These are phyloP conservation scores for Phytophthora multivora DNA, from an alignment of 352 stramenopile species.

Conservation along the genomic window DNA sequence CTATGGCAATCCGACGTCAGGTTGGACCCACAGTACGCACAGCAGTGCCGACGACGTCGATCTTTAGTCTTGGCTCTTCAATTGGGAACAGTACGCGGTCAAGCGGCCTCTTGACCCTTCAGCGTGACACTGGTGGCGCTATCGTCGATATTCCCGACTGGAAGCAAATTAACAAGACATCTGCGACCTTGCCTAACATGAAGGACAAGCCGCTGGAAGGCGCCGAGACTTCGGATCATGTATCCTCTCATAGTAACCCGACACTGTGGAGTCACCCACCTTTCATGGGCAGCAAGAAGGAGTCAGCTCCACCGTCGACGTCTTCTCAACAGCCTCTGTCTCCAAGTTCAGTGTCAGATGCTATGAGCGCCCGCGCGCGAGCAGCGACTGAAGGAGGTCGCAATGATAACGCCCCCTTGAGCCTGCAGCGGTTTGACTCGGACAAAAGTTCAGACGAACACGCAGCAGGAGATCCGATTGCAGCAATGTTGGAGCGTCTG, in stretches of 20 bases:
- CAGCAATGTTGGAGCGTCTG: constrained; percentile 41
- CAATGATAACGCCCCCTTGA: constrained; percentile 9
- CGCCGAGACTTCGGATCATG: constrained; percentile 32
- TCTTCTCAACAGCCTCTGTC: constrained; percentile 34
- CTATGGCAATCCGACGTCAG: constrained; percentile 68
- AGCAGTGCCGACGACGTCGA: constrained; percentile 59
- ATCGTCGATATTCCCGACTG: constrained; percentile 60
- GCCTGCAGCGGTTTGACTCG: constrained; percentile 32
- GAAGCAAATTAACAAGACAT: constrained; percentile 65
- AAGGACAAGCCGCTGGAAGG: constrained; percentile 43
- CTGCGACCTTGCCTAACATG: constrained; percentile 56
- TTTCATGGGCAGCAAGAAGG: constrained; percentile 51
- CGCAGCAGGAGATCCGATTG: constrained; percentile 35
- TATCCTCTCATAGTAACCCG: constrained; percentile 61
- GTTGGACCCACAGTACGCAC: constrained; percentile 52
- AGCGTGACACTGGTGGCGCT: constrained; percentile 50
- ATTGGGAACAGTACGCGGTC: constrained; percentile 52
- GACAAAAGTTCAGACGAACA: constrained; percentile 31
- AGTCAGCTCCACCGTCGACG: constrained; percentile 23
- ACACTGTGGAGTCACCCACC: constrained; percentile 70
- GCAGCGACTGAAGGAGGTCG: constrained; percentile 23
- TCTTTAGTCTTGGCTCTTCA: constrained; percentile 70
- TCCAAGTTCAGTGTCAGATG: constrained; percentile 21
- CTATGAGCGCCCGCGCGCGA: constrained; percentile 15
- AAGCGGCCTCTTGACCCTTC: constrained; percentile 52